A percentile compares a stretch with the other conserved stretches of the same genome.
phyloP scores from a whole-genome alignment of 2,329 filamentous ascomycete species.

The Aspergillus candidus region DNA sequence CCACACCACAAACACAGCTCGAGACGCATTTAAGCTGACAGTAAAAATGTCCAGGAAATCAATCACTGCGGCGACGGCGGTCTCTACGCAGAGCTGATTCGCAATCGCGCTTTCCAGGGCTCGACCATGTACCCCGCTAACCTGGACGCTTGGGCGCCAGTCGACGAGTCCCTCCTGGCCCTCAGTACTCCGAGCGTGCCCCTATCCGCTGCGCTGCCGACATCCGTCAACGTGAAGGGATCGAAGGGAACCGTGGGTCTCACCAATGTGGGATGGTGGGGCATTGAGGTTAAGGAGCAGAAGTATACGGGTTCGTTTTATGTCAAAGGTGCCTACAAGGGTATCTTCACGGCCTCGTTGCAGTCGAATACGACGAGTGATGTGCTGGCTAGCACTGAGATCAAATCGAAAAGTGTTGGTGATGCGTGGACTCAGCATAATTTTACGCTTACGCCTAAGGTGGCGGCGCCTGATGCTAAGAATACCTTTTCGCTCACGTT shows the following conservation, averaged over 20 bases:
- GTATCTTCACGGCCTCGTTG: constrained; percentile 32
- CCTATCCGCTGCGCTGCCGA: constrained; percentile 41
- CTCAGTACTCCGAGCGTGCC: constrained; percentile 37
- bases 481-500: constrained; percentile 50
- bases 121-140: constrained; percentile 23
- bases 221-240: constrained; percentile 38
- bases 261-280: constrained; percentile 48
- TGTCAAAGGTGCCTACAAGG: constrained; percentile 34
- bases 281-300: constrained; percentile 45
- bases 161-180: constrained; percentile 23
- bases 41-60: constrained; percentile 17
- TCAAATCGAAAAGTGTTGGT: constrained; percentile 34
- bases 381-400: constrained; percentile 25
- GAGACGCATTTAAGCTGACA: neutral
- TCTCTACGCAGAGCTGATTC: constrained; percentile 31
- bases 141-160: constrained; percentile 26
- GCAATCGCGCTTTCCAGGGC: constrained; percentile 33
- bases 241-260: constrained; percentile 41
- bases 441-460: constrained; percentile 24
- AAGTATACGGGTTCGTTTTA: constrained; percentile 49
- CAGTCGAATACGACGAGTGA: constrained; percentile 37
- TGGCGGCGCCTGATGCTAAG: constrained; percentile 32
- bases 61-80: constrained; percentile 31
- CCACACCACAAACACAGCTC: neutral
- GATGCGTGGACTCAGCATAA: constrained; percentile 37